phyloP scores from a whole-genome alignment of 2,329 filamentous ascomycete genomes.

The Fusarium aywerte region DNA sequence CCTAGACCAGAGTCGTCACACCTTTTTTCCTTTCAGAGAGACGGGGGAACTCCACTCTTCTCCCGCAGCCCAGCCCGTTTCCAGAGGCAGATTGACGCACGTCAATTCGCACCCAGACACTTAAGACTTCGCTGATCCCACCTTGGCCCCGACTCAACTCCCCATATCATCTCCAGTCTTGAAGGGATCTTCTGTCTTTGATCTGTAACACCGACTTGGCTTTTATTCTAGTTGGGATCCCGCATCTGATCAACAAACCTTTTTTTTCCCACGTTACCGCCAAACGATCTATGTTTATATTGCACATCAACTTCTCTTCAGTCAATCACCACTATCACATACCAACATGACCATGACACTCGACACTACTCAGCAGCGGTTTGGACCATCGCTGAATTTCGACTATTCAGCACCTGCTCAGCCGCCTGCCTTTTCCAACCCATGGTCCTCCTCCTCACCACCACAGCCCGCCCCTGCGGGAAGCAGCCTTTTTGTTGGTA shows the following conservation, averaged over 20 bases:
- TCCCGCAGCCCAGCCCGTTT: constrained; percentile 54
- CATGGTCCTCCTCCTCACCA: constrained; percentile 74
- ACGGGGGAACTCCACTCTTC: constrained; percentile 52
- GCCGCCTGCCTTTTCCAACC: constrained; percentile 86
- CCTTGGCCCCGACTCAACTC: constrained; percentile 49
- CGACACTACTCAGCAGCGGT: constrained; percentile 86
- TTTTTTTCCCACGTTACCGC: constrained; percentile 39
- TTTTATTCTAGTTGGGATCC: constrained; percentile 58
- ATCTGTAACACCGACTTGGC: constrained; percentile 59
- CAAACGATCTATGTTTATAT: constrained; percentile 43
- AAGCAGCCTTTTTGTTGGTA: constrained; percentile 72
- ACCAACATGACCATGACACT: constrained; percentile 92
- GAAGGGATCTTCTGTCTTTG: constrained; percentile 53
- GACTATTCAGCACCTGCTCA: constrained; percentile 69
- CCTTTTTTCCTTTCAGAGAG: constrained; percentile 49
- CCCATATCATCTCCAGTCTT: constrained; percentile 49
- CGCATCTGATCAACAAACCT: constrained; percentile 64
- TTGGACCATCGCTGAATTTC: constrained; percentile 79
- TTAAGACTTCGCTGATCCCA: constrained; percentile 72
- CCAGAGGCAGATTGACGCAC: constrained; percentile 55
- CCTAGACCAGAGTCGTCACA: constrained; percentile 64
- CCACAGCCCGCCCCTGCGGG: constrained; percentile 59
- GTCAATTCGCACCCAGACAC: constrained; percentile 58
- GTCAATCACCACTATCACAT: constrained; percentile 28
- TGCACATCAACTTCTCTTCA: constrained; percentile 29